Evolutionary conservation across 2,329 filamentous ascomycete genomes (phyloP).

Genomic region (Mariannaea elegans): DNA sequence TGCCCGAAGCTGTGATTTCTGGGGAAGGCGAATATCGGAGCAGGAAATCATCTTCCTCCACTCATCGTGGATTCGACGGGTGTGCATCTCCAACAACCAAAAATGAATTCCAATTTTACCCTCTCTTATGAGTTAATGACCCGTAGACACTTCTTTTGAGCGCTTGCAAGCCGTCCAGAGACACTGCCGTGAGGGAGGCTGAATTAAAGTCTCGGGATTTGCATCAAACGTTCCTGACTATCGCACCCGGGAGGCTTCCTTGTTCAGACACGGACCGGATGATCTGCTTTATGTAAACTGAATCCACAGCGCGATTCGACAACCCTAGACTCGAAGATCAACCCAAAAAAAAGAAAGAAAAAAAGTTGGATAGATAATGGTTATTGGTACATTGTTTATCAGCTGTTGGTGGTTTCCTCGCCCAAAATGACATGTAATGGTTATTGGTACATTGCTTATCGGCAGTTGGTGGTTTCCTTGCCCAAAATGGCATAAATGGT

Average conservation of each 20-base stretch:
- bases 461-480: no score
- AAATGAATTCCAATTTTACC: no score
- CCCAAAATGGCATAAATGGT: no score
- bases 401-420: no score
- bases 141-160: not conserved
- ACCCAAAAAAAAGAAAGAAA: slow-evolving; percentile 11
- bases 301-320: slow-evolving; percentile 5
- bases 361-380: no score
- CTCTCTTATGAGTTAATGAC: no score
- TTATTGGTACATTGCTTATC: no score
- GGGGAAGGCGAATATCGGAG: not conserved
- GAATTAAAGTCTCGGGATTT: slow-evolving; percentile 27
- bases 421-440: no score
- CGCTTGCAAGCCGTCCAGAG: not conserved
- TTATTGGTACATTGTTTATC: no score
- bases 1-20: not conserved
- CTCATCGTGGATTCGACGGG: not conserved
- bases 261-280: slow-evolving; percentile 34
- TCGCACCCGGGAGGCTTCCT: slow-evolving; percentile 26
- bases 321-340: slow-evolving; percentile 28
- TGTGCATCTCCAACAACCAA: no score
- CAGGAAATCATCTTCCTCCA: not conserved
- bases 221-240: slow-evolving; percentile 39
- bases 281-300: slow-evolving; percentile 24
- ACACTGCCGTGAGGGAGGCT: slow-evolving; percentile 9